These are phyloP conservation scores for Euphrasia confusa DNA, from an alignment of 257 asterid genomes.

Conservation along the genomic window DNA sequence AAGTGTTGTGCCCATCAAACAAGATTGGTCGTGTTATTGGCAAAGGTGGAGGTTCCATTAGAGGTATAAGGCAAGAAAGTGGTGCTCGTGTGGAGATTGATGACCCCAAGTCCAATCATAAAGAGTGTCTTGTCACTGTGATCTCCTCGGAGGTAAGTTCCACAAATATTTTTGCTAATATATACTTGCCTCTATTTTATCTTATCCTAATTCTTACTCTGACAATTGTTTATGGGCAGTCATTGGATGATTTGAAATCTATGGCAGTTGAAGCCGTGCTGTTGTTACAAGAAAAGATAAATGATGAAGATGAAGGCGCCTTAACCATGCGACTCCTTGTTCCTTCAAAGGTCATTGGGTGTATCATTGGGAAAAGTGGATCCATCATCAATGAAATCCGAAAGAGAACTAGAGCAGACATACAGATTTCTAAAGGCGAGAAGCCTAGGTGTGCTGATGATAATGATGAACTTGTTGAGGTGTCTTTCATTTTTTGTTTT, in stretches of 20 bases:
- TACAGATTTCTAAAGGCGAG: slow-evolving; percentile 79
- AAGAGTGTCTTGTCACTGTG: slow-evolving; percentile 68
- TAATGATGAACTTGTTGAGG: slow-evolving; percentile 90
- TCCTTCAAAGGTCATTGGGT: slow-evolving; percentile 85
- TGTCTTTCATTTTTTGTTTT: slow-evolving; percentile 22
- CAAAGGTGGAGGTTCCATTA: slow-evolving; percentile 78
- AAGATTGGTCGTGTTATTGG: slow-evolving; percentile 94
- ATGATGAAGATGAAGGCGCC: slow-evolving; percentile 66
- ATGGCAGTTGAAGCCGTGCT: slow-evolving; percentile 90
- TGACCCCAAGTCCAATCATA: slow-evolving; percentile 59
- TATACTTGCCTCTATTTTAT: background rate
- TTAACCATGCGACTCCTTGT: slow-evolving; percentile 72
- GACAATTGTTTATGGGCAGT: slow-evolving; percentile 36
- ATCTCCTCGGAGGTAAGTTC: slow-evolving; percentile 68
- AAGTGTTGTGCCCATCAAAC: slow-evolving; percentile 68
- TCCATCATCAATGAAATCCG: slow-evolving; percentile 82
- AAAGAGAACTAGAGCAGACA: slow-evolving; percentile 76
- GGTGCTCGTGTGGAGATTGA: slow-evolving; percentile 92
- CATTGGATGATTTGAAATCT: slow-evolving; percentile 78
- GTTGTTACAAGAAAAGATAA: slow-evolving; percentile 80
- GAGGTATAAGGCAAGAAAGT: slow-evolving; percentile 69
- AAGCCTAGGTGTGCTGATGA: slow-evolving; percentile 70
- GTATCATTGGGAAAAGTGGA: slow-evolving; percentile 88
- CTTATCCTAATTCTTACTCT: background rate
- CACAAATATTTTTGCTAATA: background rate